phyloP scores from a whole-genome alignment of 2,329 filamentous ascomycete species.

The Byssochlamys sp. region DNA sequence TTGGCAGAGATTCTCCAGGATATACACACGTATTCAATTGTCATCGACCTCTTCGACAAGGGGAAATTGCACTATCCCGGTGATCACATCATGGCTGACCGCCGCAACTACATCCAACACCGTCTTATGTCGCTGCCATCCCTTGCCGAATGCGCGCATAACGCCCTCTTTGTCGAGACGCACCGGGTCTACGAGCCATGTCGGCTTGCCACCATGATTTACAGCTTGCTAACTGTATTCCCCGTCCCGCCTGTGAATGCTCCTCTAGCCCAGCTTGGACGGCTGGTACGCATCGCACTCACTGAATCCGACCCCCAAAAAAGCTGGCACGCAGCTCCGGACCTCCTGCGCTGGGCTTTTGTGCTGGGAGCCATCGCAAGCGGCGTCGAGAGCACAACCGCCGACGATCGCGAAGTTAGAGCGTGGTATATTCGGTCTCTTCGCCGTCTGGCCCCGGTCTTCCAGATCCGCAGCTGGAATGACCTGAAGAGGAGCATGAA shows the following conservation, averaged over 20 bases:
- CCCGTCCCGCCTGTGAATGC: constrained; percentile 14
- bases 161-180: not conserved
- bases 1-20: constrained; percentile 12
- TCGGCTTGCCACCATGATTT: constrained; percentile 14
- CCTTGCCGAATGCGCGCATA: not conserved
- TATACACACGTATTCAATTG: constrained; percentile 15
- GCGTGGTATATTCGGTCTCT: constrained; percentile 11
- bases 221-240: constrained; percentile 14
- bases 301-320: constrained; percentile 6
- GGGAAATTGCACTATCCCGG: constrained; percentile 9
- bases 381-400: constrained; percentile 13
- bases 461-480: constrained; percentile 11
- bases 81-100: constrained; percentile 10
- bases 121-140: constrained; percentile 13
- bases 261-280: constrained; percentile 12
- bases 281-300: constrained; percentile 8
- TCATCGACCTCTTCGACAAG: constrained; percentile 13
- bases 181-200: constrained; percentile 11
- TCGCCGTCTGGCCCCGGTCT: constrained; percentile 7
- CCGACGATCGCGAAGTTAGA: constrained; percentile 11
- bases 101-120: constrained; percentile 17
- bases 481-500: constrained; percentile 10
- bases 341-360: constrained; percentile 13
- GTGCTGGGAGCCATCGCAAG: not conserved
- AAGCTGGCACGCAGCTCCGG: constrained; percentile 9